phyloP scores from a whole-genome alignment of 2,329 filamentous ascomycete genomes.

The Neonectria neomacrospora region DNA sequence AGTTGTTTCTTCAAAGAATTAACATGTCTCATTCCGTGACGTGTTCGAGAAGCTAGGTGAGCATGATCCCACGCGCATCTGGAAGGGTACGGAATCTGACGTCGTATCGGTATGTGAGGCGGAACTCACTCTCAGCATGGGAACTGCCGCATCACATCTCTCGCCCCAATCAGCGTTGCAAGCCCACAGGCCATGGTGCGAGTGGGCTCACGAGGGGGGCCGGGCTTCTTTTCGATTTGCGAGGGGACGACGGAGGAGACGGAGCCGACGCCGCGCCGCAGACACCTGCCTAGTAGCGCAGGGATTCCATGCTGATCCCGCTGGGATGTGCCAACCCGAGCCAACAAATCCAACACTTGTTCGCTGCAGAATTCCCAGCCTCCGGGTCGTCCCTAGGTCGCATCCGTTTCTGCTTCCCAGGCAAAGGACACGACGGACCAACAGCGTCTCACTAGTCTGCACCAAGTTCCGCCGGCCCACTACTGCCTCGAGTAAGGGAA shows the following conservation, averaged over 20 bases:
- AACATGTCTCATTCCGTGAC: background rate
- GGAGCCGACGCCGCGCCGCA: constrained; percentile 28
- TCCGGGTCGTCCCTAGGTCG: constrained; percentile 40
- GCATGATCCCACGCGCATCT: background rate
- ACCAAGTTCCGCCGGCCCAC: constrained; percentile 23
- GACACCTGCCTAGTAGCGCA: constrained; percentile 21
- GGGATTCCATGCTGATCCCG: constrained; percentile 36
- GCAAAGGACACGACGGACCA: constrained; percentile 33
- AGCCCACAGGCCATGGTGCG: background rate
- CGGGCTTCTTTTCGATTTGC: background rate
- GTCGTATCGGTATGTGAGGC: background rate
- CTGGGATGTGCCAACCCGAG: constrained; percentile 31
- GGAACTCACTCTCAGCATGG: background rate
- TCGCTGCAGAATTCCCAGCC: constrained; percentile 40
- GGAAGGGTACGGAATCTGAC: background rate
- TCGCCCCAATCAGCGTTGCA: background rate
- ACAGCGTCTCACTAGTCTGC: constrained; percentile 34
- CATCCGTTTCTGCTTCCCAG: constrained; percentile 32
- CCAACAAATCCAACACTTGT: constrained; percentile 26
- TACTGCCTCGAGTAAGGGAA: constrained; percentile 26
- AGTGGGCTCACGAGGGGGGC: constrained; percentile 2
- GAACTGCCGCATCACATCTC: background rate
- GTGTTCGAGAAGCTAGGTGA: background rate
- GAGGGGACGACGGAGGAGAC: constrained; percentile 4
- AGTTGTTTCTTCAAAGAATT: background rate